These are phyloP conservation scores for Protomyces lactucae-debilis DNA, from an alignment of 1,139 yeast species.

Conservation along the genomic window DNA sequence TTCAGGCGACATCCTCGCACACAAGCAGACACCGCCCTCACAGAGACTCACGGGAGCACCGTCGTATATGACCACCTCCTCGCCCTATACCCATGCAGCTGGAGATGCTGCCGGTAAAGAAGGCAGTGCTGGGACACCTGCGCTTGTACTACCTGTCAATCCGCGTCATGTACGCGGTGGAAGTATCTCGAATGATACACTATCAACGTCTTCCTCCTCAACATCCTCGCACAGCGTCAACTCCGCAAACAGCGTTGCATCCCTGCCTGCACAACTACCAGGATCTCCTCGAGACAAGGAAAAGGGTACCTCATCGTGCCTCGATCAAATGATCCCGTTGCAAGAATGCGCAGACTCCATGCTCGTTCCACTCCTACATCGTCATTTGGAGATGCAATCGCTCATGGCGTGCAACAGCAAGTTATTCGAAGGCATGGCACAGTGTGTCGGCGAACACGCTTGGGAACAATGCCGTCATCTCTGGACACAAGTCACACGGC, in stretches of 20 bases:
- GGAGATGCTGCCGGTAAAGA: not conserved
- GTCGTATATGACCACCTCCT: not conserved
- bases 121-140: not conserved
- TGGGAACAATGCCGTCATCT: not conserved
- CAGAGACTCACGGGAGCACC: slow-evolving; percentile 12
- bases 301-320: not conserved
- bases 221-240: not conserved
- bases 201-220: not conserved
- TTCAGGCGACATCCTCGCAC: not conserved
- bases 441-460: not conserved
- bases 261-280: not conserved
- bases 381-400: slow-evolving; percentile 18
- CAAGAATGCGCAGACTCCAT: slow-evolving; percentile 14
- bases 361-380: slow-evolving; percentile 19
- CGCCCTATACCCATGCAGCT: not conserved
- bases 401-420: slow-evolving; percentile 6
- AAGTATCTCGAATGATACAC: not conserved
- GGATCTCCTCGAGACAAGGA: too few species aligned
- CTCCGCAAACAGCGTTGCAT: not conserved
- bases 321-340: slow-evolving; percentile 21
- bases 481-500: slow-evolving; percentile 20
- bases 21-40: not conserved
- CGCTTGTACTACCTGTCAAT: slow-evolving; percentile 5
- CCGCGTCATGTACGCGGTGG: slow-evolving; percentile 25
- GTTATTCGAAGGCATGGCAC: not conserved